Base-by-base conservation (phyloP, 164 flowering plant genomes). In the Liriodendron chinense region DNA sequence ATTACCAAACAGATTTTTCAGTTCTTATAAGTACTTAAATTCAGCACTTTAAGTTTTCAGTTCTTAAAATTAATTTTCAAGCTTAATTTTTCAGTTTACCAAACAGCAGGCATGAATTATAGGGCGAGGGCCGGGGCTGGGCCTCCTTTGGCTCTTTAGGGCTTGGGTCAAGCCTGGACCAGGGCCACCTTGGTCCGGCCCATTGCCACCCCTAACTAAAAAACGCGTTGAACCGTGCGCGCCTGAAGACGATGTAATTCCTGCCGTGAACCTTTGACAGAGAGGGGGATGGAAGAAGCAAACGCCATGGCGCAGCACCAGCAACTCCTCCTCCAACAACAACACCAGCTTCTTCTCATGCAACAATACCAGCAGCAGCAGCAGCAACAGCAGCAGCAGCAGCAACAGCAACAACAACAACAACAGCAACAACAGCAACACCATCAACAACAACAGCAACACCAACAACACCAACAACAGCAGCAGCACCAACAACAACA, bases 231-330 rank as follows among this genome's bases (percentile, higher is more conserved):
- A 13, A 16, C 18, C 18, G 59, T 12, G 59, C 16, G 18, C 16
- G 18, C 59, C 59, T 16, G 59, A 1, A 7, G 13, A 53, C 12
- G 21, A 63, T 22, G 20, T 22, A 63, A n/a, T 21, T 21, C 66
- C 21, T 63, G 24, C 20, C 9, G 10, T 22, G 20, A 9, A 21
- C 22, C 12, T 14, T 26, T 12, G 7, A n/a, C 21, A 34, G 49
- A 47, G 53, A 71, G 64, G 77, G 70, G 72, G 56, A 86, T 87
- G 91, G 89, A 87, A 20, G 88, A 87, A 22, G 82, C 87, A 3
- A 89, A 87, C 74, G 86, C 88, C 23, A 43, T 85, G 78, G 82
- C 87, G 25, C 88, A 83, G 72, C 92, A 89, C 0, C 90, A 86
- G 76, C 87, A 81, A 61, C 80, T 64, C 4, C 72, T 75, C 43